Evolutionary conservation across 2,329 filamentous ascomycete species (phyloP).

Genomic region (Zymoseptoria pseudotritici): DNA sequence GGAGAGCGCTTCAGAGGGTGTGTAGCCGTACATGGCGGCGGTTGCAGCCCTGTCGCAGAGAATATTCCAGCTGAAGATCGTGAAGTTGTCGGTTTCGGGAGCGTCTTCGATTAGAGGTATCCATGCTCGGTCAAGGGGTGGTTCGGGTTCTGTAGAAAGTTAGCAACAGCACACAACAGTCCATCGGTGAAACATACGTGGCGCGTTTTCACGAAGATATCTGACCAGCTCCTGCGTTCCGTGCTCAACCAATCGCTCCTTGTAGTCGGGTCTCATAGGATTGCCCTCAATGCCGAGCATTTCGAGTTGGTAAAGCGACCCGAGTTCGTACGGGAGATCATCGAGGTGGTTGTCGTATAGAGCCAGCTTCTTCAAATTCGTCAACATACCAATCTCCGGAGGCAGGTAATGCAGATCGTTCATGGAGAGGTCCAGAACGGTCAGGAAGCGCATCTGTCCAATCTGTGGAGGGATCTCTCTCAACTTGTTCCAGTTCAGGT

Average conservation of each 20-base stretch:
- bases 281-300: conserved; percentile 90
- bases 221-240: conserved; percentile 81
- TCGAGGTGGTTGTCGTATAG: conserved; percentile 87
- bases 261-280: conserved; percentile 63
- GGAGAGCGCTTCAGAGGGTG: conserved; percentile 67
- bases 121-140: conserved; percentile 68
- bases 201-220: conserved; percentile 74
- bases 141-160: conserved; percentile 56
- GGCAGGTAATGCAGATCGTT: conserved; percentile 80
- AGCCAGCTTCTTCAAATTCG: conserved; percentile 75
- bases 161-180: conserved; percentile 1
- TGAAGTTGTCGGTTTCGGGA: conserved; percentile 58
- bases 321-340: conserved; percentile 75
- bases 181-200: conserved; percentile 52
- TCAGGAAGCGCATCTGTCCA: conserved; percentile 72
- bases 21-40: conserved; percentile 78
- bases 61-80: conserved; percentile 89
- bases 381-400: conserved; percentile 92
- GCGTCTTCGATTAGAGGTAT: conserved; percentile 60
- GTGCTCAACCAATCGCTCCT: conserved; percentile 75
- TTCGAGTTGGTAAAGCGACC: conserved; percentile 80
- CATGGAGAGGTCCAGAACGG: conserved; percentile 77
- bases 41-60: conserved; percentile 92
- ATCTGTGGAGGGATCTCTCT: conserved; percentile 71
- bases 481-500: conserved; percentile 88